A percentile compares a stretch with the other conserved stretches of the same genome.
Evolutionary conservation across 345 rosid genomes (phyloP).

Genomic region (Psidium guajava): DNA sequence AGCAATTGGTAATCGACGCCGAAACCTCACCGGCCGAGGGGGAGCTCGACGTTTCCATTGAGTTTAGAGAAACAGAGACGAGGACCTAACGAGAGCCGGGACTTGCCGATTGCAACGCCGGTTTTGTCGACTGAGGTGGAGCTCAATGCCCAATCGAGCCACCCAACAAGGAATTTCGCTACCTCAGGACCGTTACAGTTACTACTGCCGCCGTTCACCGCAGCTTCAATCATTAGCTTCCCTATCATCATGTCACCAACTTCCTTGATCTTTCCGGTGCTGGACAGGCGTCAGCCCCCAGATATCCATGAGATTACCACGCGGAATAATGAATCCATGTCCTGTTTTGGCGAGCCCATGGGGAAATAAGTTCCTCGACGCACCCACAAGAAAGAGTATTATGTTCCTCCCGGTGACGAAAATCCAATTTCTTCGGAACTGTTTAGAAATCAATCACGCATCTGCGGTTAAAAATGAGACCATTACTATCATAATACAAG

Average conservation of each 20-base stretch:
- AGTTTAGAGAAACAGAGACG: neutral
- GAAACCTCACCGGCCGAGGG: neutral
- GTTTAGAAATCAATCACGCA: neutral
- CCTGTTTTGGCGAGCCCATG: neutral
- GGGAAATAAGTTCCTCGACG: neutral
- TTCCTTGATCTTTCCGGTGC: no score
- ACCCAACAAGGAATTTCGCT: neutral
- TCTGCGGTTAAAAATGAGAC: rapidly evolving
- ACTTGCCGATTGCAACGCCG: neutral
- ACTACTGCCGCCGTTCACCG: no score
- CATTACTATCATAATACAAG: neutral
- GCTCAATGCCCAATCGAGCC: neutral
- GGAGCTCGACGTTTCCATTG: neutral
- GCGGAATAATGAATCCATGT: neutral
- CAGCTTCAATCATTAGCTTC: no score
- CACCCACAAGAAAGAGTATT: neutral
- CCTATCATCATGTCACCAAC: no score
- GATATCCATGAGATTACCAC: neutral
- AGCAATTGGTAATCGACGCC: neutral
- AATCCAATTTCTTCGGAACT: neutral
- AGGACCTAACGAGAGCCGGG: neutral
- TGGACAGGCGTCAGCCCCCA: no score
- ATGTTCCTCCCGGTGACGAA: neutral
- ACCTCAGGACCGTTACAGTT: no score
- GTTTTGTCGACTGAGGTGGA: neutral